Base-by-base conservation (phyloP, 2,329 filamentous ascomycete species). In the Clarireedia hainanense region DNA sequence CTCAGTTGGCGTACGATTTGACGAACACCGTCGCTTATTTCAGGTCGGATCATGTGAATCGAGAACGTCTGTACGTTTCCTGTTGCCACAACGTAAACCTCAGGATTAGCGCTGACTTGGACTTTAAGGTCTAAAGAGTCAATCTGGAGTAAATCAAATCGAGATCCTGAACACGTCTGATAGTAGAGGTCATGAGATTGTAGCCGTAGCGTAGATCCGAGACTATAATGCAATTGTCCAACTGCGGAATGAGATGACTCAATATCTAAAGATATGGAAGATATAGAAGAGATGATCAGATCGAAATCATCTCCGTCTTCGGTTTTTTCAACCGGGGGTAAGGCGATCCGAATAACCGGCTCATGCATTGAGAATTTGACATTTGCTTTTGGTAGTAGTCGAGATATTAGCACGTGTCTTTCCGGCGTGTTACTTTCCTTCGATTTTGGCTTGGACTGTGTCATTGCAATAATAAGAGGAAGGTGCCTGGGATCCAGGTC, bases 321-420 rank as follows among this genome's bases (percentile, higher is more conserved):
- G 2, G 74, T 75, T 54, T 79, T 78, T 58, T 86, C 81, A 60
- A 94, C 82, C 0, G 92, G 85, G 5, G 91, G 91, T 4, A 99
- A 76, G 6, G 91, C 84, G 61, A 99, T 91, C 63, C 95, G 85
- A 60, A 97, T 70, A 15, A 99, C 95, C 1, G 94, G 94, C 69
- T 99, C 94, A 67, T 99, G 94, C 72, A 99, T 88, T 0, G 94
- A 96, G 42, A 97, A 84, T 68, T 97, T 99, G 70, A 97, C 87
- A 65, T 81, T 95, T 0, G 92, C 88, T 73, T 97, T 97, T 1
- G 94, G 94, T 7, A 99, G 76, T 3, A 97, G 79, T n/a, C 89
- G 84, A 14, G 92, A 96, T 30, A 99, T 86, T 36, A 99, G 75
- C 53, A 83, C 79, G 63, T 91, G 80, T 36, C 68, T 73, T 76